These are phyloP conservation scores for Lodderomyces pseudojiufengensis DNA, from an alignment of 1,139 yeast species.

Conservation along the genomic window DNA sequence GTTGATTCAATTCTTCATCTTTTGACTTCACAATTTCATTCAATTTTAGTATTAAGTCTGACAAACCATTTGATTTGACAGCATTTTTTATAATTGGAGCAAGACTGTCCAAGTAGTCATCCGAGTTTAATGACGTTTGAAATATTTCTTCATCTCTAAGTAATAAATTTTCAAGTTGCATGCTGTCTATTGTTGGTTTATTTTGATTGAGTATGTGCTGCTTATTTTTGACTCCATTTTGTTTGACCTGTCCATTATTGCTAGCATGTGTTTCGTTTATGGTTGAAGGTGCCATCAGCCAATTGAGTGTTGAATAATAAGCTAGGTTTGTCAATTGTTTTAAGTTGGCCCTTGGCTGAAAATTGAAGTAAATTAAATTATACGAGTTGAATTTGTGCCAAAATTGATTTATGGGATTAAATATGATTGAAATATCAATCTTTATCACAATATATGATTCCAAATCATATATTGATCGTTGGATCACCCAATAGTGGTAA, in stretches of 20 bases:
- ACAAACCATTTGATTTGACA: slow-evolving; percentile 51
- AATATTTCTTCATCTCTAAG: slow-evolving; percentile 46
- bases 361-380: too few relatives aligned
- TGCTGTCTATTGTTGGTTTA: slow-evolving; percentile 20
- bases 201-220: slow-evolving; percentile 1
- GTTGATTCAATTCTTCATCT: slow-evolving; percentile 59
- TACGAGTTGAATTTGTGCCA: too few relatives aligned
- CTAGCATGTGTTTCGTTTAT: not conserved
- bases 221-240: slow-evolving; percentile 1
- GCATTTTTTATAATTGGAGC: slow-evolving; percentile 77
- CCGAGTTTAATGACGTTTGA: slow-evolving; percentile 52
- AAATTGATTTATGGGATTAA: too few relatives aligned
- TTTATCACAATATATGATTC: slow-evolving; percentile 16
- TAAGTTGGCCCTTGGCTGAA: too few relatives aligned
- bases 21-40: slow-evolving; percentile 56
- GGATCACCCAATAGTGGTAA: slow-evolving; percentile 42
- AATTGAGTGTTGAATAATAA: too few relatives aligned
- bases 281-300: slow-evolving; percentile 7
- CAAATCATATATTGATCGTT: slow-evolving; percentile 35
- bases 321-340: too few relatives aligned
- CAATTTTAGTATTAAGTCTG: slow-evolving; percentile 53
- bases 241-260: not conserved
- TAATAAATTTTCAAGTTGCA: slow-evolving; percentile 38
- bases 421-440: not conserved
- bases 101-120: slow-evolving; percentile 73